Evolutionary conservation across 1,139 yeast genomes (phyloP).

Genomic region (Scheffersomyces stambukii): DNA sequence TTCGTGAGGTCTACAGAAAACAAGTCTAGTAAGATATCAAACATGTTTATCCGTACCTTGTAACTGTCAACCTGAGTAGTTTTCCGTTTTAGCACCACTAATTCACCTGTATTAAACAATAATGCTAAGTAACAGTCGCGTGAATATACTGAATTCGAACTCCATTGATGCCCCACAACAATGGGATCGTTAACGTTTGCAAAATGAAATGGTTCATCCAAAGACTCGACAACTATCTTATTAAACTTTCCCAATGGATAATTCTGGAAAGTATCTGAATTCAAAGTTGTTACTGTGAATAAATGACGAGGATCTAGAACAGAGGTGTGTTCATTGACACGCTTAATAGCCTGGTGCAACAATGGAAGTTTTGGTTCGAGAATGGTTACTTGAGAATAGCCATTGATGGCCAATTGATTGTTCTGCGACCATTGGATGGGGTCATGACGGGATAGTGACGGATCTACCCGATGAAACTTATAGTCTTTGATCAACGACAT

Average conservation of each 20-base stretch:
- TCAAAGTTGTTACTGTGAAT: constrained; percentile 24
- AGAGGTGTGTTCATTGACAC: constrained; percentile 5
- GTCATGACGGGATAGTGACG: constrained; percentile 18
- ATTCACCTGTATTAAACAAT: constrained; percentile 37
- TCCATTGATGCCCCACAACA: constrained; percentile 38
- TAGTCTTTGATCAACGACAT: constrained; percentile 17
- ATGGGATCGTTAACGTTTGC: constrained; percentile 29
- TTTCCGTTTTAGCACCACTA: constrained; percentile 27
- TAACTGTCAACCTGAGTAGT: constrained; percentile 21
- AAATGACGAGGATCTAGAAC: constrained; percentile 26
- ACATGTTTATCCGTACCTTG: constrained; percentile 21
- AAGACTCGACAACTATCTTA: constrained; percentile 21
- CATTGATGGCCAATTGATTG: constrained; percentile 36
- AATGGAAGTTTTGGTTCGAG: constrained; percentile 40
- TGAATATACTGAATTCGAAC: constrained; percentile 18
- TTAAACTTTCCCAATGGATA: constrained; percentile 30
- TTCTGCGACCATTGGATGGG: constrained; percentile 39
- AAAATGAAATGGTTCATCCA: constrained; percentile 27
- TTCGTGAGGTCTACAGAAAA: constrained; percentile 12
- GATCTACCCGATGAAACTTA: constrained; percentile 19
- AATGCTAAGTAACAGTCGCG: constrained; percentile 32
- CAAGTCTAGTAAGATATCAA: constrained; percentile 22
- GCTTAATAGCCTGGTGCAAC: constrained; percentile 24
- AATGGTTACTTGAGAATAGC: constrained; percentile 28
- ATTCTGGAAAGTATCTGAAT: constrained; percentile 23